A percentile compares a stretch with the other conserved stretches of the same genome.
Conservation (phyloP, 768 basidiomycete genomes). For the Paxillus rubicundulus region DNA sequence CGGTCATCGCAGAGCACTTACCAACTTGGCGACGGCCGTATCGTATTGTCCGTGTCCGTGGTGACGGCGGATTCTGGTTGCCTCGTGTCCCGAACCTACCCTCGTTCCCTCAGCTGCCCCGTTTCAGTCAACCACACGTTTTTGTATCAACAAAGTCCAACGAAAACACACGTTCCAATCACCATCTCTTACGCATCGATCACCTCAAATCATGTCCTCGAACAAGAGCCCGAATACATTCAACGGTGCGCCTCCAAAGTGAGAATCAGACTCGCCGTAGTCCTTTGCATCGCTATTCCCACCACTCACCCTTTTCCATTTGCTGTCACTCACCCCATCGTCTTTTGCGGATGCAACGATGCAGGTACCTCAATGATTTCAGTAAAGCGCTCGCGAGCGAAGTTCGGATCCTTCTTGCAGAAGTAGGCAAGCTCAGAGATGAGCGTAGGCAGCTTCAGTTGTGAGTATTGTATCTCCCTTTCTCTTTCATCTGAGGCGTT, state of each 20-base stretch:
- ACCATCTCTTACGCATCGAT: neutral
- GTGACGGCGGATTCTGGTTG: neutral
- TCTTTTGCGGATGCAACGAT: neutral
- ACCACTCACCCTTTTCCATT: neutral
- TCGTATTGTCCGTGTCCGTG: neutral
- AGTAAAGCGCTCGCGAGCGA: slow-evolving; percentile 61
- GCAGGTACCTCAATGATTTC: slow-evolving; percentile 57
- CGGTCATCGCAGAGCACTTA: neutral
- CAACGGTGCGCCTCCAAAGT: slow-evolving; percentile 35
- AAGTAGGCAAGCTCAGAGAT: slow-evolving; percentile 59
- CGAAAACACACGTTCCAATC: neutral
- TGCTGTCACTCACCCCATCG: neutral
- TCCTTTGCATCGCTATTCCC: too few relatives aligned
- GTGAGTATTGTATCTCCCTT: slow-evolving; percentile 33
- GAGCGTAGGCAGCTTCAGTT: slow-evolving; percentile 57
- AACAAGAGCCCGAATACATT: slow-evolving; percentile 31
- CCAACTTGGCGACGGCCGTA: neutral
- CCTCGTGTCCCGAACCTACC: neutral
- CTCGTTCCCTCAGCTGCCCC: too few relatives aligned
- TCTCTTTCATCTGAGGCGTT: neutral
- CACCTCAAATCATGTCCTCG: slow-evolving; percentile 28
- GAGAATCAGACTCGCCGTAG: slow-evolving; percentile 10
- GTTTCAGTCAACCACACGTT: too few relatives aligned
- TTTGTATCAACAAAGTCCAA: too few relatives aligned
- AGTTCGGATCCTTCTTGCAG: slow-evolving; percentile 58